These are phyloP conservation scores for Pelargonium nanum DNA, from an alignment of 345 rosid genomes.

Conservation along the genomic window DNA sequence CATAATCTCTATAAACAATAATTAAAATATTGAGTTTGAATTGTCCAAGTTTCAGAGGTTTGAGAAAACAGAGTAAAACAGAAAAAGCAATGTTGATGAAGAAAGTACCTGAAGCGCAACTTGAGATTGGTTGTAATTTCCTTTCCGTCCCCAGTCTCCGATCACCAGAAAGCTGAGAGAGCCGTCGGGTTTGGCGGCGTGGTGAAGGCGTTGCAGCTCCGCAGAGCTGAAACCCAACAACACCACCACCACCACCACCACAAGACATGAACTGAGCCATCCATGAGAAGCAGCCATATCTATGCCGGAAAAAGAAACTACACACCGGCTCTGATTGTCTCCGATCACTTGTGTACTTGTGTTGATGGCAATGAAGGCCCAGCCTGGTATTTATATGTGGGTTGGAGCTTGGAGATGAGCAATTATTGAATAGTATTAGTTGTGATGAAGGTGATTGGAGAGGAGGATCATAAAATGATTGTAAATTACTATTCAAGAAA, in stretches of 20 bases:
- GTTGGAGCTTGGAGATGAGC: no score
- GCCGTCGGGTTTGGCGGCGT: neutral
- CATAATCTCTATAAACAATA: no score
- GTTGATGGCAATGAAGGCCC: no score
- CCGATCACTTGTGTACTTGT: no score
- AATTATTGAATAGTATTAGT: no score
- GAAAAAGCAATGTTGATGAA: neutral
- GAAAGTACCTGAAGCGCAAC: slow-evolving; percentile 5
- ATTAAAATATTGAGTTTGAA: no score
- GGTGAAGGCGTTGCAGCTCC: neutral
- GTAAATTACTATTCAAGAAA: no score
- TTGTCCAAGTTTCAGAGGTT: no score
- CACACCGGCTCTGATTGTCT: no score
- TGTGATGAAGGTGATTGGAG: neutral
- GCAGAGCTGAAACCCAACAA: neutral
- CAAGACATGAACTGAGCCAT: neutral
- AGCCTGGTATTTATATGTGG: no score
- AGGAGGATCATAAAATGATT: no score
- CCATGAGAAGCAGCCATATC: neutral
- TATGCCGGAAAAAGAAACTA: neutral
- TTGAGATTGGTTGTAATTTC: slow-evolving; percentile 6
- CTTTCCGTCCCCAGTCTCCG: slow-evolving; percentile 10
- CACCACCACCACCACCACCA: neutral
- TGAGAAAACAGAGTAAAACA: no score
- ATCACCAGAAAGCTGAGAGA: slow-evolving; percentile 7